Conservation (phyloP, 2,329 filamentous ascomycete genomes). For the Trichoderma arundinaceum region DNA sequence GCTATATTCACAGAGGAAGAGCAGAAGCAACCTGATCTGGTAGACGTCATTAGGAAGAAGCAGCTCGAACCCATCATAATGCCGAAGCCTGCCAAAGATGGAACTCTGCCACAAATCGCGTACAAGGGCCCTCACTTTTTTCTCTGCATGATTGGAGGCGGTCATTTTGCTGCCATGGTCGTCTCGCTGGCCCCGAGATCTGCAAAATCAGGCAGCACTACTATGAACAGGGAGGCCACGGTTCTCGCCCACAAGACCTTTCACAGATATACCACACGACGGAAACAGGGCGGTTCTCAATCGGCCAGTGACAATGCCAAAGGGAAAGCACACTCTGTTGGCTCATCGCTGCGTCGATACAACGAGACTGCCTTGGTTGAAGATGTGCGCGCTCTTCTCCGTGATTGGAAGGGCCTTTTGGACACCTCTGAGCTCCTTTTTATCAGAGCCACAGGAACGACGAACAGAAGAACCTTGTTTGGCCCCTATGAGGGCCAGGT, state of each 20-base stretch:
- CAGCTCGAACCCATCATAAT: slow-evolving; percentile 70
- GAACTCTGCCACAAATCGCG: slow-evolving; percentile 58
- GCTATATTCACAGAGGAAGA: slow-evolving; percentile 78
- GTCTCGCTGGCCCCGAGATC: slow-evolving; percentile 84
- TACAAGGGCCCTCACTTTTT: slow-evolving; percentile 85
- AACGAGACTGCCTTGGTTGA: slow-evolving; percentile 89
- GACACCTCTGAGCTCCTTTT: slow-evolving; percentile 86
- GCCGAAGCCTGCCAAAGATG: slow-evolving; percentile 62
- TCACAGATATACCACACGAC: slow-evolving; percentile 92
- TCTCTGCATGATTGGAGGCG: slow-evolving; percentile 97
- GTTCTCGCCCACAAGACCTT: slow-evolving; percentile 97
- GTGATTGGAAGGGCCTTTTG: slow-evolving; percentile 84
- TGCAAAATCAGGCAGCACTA: slow-evolving; percentile 65
- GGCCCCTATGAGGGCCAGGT: slow-evolving; percentile 91
- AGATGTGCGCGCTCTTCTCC: slow-evolving; percentile 82
- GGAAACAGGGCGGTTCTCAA: slow-evolving; percentile 95
- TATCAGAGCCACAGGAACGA: slow-evolving; percentile 83
- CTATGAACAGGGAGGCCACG: slow-evolving; percentile 82
- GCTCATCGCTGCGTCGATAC: slow-evolving; percentile 85
- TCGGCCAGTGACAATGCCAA: slow-evolving; percentile 95
- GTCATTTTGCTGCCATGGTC: slow-evolving; percentile 96
- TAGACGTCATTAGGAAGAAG: slow-evolving; percentile 74
- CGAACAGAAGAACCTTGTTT: slow-evolving; percentile 86
- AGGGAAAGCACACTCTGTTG: slow-evolving; percentile 90
- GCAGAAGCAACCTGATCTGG: slow-evolving; percentile 63